Percentiles rank a stretch among this genome's conserved stretches.
These are phyloP conservation scores for Suillus occidentalis DNA, from an alignment of 768 basidiomycete genomes.

Conservation along the genomic window DNA sequence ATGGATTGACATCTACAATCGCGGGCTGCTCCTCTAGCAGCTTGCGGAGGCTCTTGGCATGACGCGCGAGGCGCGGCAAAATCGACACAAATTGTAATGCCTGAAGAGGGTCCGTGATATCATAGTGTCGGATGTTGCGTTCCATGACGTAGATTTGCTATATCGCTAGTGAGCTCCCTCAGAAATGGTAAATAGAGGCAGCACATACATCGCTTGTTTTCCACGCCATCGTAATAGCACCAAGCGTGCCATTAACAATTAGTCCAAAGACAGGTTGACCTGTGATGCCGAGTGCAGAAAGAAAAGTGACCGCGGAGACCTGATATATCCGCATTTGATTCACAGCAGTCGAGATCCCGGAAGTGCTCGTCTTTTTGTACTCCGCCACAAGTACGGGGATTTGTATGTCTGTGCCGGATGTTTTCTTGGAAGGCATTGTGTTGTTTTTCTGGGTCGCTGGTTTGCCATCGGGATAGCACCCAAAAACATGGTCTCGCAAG, in stretches of 20 bases:
- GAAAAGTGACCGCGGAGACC: not conserved
- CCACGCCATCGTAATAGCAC: not conserved
- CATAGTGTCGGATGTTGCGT: not conserved
- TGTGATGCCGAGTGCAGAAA: not conserved
- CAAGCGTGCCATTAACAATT: not conserved
- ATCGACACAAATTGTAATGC: not conserved
- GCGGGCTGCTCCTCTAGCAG: not conserved
- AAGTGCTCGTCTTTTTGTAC: not conserved
- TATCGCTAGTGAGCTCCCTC: not conserved
- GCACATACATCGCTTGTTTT: not conserved
- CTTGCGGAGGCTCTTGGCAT: not conserved
- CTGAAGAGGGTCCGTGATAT: not conserved
- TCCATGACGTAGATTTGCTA: not conserved
- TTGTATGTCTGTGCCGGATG: not conserved
- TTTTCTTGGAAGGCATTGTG: not conserved
- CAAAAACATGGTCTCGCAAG: not conserved
- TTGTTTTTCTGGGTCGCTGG: not conserved
- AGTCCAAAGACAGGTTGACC: slow-evolving; percentile 2
- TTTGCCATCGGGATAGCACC: not conserved
- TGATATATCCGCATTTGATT: not conserved
- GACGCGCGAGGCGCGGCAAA: not conserved
- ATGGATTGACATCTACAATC: not conserved
- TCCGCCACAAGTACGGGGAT: not conserved
- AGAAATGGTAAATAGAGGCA: not conserved
- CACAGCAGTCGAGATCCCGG: not conserved